Conservation (phyloP, 768 basidiomycete species). For the Clathrus columnatus region DNA sequence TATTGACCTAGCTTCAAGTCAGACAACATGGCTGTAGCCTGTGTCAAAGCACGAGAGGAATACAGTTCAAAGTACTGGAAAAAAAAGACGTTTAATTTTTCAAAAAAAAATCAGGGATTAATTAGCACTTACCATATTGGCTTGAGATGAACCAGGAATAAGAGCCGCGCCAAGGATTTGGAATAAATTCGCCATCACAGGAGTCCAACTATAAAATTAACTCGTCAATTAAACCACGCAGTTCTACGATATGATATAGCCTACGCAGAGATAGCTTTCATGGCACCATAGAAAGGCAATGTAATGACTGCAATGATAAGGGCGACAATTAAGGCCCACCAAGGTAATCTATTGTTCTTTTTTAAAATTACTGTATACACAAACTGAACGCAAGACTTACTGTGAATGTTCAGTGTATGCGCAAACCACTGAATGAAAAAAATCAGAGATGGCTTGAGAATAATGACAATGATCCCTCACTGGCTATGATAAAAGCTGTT, state of each 20-base stretch:
- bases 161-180: slow-evolving; percentile 6
- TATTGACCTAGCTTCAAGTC: slow-evolving; percentile 8
- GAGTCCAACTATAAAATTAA: neutral
- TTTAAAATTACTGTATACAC: neutral
- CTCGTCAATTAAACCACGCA: neutral
- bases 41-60: neutral
- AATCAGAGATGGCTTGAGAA: neutral
- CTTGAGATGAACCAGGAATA: slow-evolving; percentile 6
- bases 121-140: slow-evolving; percentile 4
- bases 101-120: neutral
- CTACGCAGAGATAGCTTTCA: slow-evolving; percentile 3
- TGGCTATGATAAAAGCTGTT: slow-evolving; percentile 4
- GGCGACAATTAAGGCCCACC: slow-evolving; percentile 5
- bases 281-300: slow-evolving; percentile 9
- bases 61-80: slow-evolving; percentile 7
- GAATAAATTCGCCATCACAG: slow-evolving; percentile 4
- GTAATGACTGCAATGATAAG: neutral
- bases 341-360: neutral
- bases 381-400: neutral
- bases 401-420: slow-evolving; percentile 7
- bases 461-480: neutral
- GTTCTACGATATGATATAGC: too few relatives aligned
- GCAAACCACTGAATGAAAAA: slow-evolving; percentile 3
- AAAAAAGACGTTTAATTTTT: neutral
- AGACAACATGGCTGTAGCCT: slow-evolving; percentile 5